Evolutionary conservation across 108 stramenopile genomes (phyloP).

Genomic region (Fragilaria crotonensis): DNA sequence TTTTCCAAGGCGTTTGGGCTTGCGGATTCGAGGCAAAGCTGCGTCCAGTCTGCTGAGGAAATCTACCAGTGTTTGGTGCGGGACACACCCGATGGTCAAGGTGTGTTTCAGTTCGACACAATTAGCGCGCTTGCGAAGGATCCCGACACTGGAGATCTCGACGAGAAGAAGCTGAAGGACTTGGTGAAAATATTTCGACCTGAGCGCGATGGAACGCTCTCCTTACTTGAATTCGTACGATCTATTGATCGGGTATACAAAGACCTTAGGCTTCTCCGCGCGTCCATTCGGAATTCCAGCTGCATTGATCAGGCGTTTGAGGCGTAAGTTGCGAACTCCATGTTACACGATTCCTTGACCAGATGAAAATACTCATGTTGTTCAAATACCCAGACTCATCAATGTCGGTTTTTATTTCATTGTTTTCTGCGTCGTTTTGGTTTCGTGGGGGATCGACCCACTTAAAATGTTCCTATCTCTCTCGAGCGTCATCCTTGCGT

Average conservation of each 20-base stretch:
- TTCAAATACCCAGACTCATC: constrained; percentile 19
- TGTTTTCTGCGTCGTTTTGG: constrained; percentile 24
- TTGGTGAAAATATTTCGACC: constrained; percentile 54
- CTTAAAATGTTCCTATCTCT: constrained; percentile 33
- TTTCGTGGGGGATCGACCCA: constrained; percentile 28
- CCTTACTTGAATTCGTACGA: constrained; percentile 32
- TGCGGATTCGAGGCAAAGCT: constrained; percentile 42
- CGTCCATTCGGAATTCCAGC: constrained; percentile 43
- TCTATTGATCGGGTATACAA: constrained; percentile 65
- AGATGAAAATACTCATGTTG: neutral
- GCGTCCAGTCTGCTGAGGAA: constrained; percentile 51
- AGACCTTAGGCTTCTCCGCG: constrained; percentile 42
- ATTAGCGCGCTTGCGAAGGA: constrained; percentile 28
- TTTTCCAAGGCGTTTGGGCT: constrained; percentile 58
- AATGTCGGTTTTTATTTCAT: constrained; percentile 52
- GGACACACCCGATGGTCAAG: constrained; percentile 4
- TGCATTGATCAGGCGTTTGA: constrained; percentile 54
- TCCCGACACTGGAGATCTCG: constrained; percentile 18
- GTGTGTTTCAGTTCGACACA: constrained; percentile 37
- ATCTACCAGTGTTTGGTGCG: constrained; percentile 42
- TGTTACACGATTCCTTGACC: neutral
- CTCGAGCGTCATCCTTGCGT: constrained; percentile 30
- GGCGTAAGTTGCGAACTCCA: neutral
- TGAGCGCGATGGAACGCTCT: constrained; percentile 42
- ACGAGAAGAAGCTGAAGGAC: constrained; percentile 34